phyloP scores from a whole-genome alignment of 257 asterid species.

The Solanum corneliomulleri region DNA sequence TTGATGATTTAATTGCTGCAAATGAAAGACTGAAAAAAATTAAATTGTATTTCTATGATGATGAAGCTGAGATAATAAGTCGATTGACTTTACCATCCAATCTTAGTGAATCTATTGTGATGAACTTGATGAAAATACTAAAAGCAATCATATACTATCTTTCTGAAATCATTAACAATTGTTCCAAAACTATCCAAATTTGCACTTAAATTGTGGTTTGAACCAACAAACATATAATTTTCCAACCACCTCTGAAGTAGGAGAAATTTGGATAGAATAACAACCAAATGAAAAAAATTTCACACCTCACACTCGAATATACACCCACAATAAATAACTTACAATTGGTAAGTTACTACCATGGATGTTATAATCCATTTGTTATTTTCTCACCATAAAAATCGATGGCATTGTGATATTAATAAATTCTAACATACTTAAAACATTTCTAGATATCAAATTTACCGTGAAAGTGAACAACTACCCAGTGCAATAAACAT shows the following conservation, averaged over 20 bases:
- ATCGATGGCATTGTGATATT: not conserved
- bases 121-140: not conserved
- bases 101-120: not conserved
- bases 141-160: not conserved
- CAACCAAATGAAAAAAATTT: not conserved
- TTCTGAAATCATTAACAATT: too few relatives aligned
- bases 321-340: too few relatives aligned
- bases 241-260: not conserved
- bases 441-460: not conserved
- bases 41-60: too few relatives aligned
- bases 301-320: not conserved
- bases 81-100: not conserved
- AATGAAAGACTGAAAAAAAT: not conserved
- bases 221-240: too few relatives aligned
- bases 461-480: not conserved
- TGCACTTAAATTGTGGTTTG: not conserved
- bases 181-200: not conserved
- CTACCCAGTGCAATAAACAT: not conserved
- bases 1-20: not conserved
- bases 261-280: not conserved
- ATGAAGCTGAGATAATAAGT: not conserved
- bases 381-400: not conserved
- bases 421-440: not conserved
- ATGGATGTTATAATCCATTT: not conserved
- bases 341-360: not conserved